Evolutionary conservation across 2,329 filamentous ascomycete species (phyloP).

Genomic region (Ascochyta lentis): DNA sequence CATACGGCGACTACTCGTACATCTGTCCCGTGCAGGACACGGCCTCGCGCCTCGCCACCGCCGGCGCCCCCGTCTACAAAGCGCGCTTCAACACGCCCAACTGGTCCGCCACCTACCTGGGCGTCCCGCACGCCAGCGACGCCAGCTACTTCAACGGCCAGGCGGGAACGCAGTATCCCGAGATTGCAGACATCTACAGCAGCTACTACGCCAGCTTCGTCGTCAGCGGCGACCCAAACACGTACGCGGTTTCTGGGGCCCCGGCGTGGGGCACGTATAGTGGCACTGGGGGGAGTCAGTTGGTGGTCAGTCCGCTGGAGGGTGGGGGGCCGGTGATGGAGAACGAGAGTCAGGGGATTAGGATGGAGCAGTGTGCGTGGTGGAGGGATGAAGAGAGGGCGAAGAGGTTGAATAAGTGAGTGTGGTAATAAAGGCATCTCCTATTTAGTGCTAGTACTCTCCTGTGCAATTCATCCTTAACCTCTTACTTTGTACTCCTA

Average conservation of each 20-base stretch:
- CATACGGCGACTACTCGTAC: conserved; percentile 48
- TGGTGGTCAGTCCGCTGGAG: conserved; percentile 33
- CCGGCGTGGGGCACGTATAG: conserved; percentile 42
- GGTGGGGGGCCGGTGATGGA: conserved; percentile 37
- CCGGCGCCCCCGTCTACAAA: conserved; percentile 41
- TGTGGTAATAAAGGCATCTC: not conserved
- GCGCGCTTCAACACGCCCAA: conserved; percentile 48
- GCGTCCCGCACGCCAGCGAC: conserved; percentile 45
- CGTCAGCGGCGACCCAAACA: conserved; percentile 46
- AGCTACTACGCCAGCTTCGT: conserved; percentile 48
- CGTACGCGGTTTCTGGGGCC: conserved; percentile 25
- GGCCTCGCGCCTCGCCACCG: conserved; percentile 30
- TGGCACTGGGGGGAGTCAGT: conserved; percentile 17
- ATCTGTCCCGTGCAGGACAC: conserved; percentile 47
- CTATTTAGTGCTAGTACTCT: too few relatives aligned
- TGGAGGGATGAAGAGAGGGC: conserved; percentile 43
- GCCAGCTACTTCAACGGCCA: conserved; percentile 41
- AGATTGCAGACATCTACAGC: conserved; percentile 41
- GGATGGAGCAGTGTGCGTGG: conserved; percentile 42
- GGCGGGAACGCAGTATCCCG: conserved; percentile 34
- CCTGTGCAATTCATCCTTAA: too few relatives aligned
- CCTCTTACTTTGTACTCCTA: not conserved
- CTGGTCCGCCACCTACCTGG: conserved; percentile 30
- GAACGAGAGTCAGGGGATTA: conserved; percentile 31
- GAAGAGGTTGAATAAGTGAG: conserved; percentile 41